These are phyloP conservation scores for Coprinellus aureogranulatus DNA, from an alignment of 768 basidiomycete species.

Conservation along the genomic window DNA sequence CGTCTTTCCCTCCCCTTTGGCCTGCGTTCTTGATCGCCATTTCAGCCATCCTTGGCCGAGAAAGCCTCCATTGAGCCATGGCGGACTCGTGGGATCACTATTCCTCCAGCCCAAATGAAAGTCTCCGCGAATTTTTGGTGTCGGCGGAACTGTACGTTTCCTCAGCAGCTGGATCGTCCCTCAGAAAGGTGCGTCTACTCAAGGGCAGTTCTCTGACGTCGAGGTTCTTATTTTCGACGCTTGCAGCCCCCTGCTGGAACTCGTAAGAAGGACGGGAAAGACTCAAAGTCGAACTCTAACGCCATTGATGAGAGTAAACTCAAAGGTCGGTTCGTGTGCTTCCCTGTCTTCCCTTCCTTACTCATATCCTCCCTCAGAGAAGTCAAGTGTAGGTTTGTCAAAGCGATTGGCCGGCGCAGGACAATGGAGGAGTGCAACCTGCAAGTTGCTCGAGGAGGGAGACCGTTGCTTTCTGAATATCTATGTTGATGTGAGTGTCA, in stretches of 20 bases:
- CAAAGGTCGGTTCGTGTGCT: slow-evolving; percentile 46
- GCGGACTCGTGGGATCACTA: slow-evolving; percentile 31
- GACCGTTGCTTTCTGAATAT: slow-evolving; percentile 67
- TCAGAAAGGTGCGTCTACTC: slow-evolving; percentile 51
- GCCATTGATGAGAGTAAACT: slow-evolving; percentile 51
- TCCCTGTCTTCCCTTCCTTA: background rate
- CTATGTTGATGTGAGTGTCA: slow-evolving; percentile 65
- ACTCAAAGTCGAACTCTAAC: slow-evolving; percentile 29
- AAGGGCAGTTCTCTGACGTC: background rate
- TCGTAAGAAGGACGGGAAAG: slow-evolving; percentile 58
- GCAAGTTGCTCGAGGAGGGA: slow-evolving; percentile 67
- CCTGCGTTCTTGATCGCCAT: slow-evolving; percentile 10
- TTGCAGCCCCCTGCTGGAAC: slow-evolving; percentile 37
- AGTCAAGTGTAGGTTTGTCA: slow-evolving; percentile 62
- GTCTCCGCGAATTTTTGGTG: slow-evolving; percentile 53
- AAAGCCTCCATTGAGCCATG: slow-evolving; percentile 20
- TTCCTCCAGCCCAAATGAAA: slow-evolving; percentile 8
- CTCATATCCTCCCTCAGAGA: slow-evolving; percentile 44
- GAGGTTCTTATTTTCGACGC: slow-evolving; percentile 9
- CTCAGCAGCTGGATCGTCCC: slow-evolving; percentile 42
- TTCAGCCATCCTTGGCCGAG: background rate
- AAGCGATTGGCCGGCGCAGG: slow-evolving; percentile 50
- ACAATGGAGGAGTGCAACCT: slow-evolving; percentile 73
- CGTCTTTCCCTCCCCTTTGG: slow-evolving; percentile 4
- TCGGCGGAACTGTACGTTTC: slow-evolving; percentile 64